These are phyloP conservation scores for Dendrostoma leiphaemia DNA, from an alignment of 2,329 filamentous ascomycete species.

Conservation along the genomic window DNA sequence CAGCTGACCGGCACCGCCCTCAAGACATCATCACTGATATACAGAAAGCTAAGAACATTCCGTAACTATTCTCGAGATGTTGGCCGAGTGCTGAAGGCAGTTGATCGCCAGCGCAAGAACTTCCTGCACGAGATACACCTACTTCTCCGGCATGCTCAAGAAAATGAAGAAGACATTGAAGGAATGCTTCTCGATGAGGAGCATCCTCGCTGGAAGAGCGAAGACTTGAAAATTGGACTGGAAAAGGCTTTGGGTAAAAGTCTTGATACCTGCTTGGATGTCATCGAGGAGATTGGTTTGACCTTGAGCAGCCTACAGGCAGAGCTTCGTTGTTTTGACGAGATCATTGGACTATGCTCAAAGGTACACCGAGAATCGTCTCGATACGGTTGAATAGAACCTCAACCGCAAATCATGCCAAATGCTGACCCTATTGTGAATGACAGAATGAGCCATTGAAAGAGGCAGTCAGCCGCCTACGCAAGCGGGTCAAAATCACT, in stretches of 20 bases:
- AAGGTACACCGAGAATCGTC: neutral
- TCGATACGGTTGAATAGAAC: neutral
- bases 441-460: slow-evolving; percentile 8
- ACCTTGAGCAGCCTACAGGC: neutral
- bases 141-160: neutral
- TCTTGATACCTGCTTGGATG: neutral
- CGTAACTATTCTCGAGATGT: slow-evolving; percentile 6
- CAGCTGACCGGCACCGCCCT: neutral
- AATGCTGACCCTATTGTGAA: too few relatives aligned
- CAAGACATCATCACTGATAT: neutral
- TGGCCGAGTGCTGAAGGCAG: neutral
- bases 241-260: neutral
- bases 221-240: neutral
- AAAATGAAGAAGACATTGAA: neutral
- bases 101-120: neutral
- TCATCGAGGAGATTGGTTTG: neutral
- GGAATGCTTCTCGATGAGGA: slow-evolving; percentile 1
- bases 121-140: slow-evolving; percentile 5
- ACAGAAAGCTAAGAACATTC: slow-evolving; percentile 3
- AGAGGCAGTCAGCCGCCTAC: neutral
- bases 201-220: neutral
- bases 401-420: too few relatives aligned
- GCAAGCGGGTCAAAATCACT: neutral
- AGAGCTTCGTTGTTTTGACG: neutral
- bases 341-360: neutral